Base-by-base conservation (phyloP, 2,329 filamentous ascomycete genomes). In the Chaetomium globosum region DNA sequence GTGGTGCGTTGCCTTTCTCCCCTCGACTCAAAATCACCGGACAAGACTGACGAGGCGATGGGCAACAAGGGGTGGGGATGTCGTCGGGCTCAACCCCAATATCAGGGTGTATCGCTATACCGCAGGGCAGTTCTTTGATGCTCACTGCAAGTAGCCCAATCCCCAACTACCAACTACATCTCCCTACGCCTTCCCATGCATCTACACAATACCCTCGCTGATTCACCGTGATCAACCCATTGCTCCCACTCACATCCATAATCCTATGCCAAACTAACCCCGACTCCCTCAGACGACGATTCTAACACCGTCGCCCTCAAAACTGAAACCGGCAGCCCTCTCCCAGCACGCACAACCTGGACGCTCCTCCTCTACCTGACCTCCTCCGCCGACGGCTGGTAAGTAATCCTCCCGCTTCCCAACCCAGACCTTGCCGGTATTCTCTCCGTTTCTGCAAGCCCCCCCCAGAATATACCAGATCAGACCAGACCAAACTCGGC, bases 101-200 rank as follows among this genome's bases (percentile, higher is more conserved):
- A 96, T 97, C 63, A 84, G 94, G 39, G 86, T 97, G 33, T 97
- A 97, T 78, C 86, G 93, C 26, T 97, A 97, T 77, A 85, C 84
- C 0, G 86, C 89, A 69, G 92, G 91, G 0, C 93, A 97, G 75
- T 97, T 93, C 75, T 97, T 97, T 75, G 93, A 93, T 74, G 89
- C 91, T 72, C 94, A 97, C 76, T 97, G 92, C 94, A 84, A 72
- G 89, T 84, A 48, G 8, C 53, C 30, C 52, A n/a, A 23, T 19
- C 52, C 52, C 16, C 7, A 16, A n/a, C 16, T 21, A 33, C 9
- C 5, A 26, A 10, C 16, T n/a, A 7, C 23, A 13, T 36, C 23
- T 46, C n/a, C 5, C 4, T 12, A 46, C 21, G 30, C 12, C 19
- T 31, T 1, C 0, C 23, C 56, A 26, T 10, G 16, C 36, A 23